Conservation (phyloP, 78 protist species). For the Creolimax fragrantissima region DNA sequence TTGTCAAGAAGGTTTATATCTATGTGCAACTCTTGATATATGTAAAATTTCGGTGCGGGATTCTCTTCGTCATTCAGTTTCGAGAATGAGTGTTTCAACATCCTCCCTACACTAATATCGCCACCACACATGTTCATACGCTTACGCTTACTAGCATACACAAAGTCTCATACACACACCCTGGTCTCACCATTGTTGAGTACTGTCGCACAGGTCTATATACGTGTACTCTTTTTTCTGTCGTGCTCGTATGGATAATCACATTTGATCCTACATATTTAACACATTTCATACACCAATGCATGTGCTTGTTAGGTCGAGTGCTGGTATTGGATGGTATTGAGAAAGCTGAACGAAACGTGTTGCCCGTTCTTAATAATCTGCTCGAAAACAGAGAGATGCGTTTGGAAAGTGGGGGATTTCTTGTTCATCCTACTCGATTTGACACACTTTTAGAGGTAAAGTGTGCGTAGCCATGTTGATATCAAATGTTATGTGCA, state of each 20-base stretch:
- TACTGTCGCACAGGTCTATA: too few relatives aligned
- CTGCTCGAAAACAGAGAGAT: constrained; percentile 74
- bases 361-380: constrained; percentile 56
- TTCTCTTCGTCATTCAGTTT: too few relatives aligned
- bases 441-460: constrained; percentile 28
- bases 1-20: neutral
- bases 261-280: neutral
- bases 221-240: neutral
- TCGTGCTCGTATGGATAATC: neutral
- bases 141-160: neutral
- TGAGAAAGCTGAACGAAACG: constrained; percentile 59
- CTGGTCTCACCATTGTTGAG: too few relatives aligned
- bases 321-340: constrained; percentile 63
- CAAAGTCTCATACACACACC: neutral
- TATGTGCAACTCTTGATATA: neutral
- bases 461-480: neutral
- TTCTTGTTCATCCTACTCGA: constrained; percentile 25
- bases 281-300: neutral
- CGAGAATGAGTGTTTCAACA: too few relatives aligned
- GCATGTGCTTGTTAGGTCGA: constrained; percentile 2
- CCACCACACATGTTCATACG: neutral
- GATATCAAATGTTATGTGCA: neutral
- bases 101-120: too few relatives aligned
- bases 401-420: constrained; percentile 55
- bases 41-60: neutral